Percentiles rank a stretch among this genome's conserved stretches.
Conservation (phyloP, 1,284 basidiomycete genomes). For the Crepidotus sp. region DNA sequence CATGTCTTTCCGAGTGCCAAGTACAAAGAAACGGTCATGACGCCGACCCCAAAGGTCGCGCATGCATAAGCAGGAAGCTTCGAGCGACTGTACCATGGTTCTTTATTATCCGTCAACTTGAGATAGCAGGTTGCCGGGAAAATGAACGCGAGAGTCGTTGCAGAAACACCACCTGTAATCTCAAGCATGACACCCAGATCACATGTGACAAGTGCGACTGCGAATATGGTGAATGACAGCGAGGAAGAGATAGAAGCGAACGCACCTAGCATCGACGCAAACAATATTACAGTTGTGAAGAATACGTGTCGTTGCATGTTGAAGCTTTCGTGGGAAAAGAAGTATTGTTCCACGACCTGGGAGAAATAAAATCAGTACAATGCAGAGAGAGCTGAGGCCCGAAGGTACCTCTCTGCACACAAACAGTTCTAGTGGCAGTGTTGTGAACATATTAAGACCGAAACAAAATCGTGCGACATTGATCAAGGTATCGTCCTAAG, state of each 20-base stretch:
- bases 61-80: constrained; percentile 74
- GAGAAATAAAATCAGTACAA: constrained; percentile 10
- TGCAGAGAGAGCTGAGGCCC: constrained; percentile 1
- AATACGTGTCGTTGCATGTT: constrained; percentile 79
- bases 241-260: constrained; percentile 13
- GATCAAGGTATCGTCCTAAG: constrained; percentile 72
- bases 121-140: constrained; percentile 86
- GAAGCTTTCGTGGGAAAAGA: constrained; percentile 81
- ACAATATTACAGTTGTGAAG: constrained; percentile 82
- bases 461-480: constrained; percentile 94
- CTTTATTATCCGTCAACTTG: constrained; percentile 52
- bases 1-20: constrained; percentile 71
- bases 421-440: constrained; percentile 86
- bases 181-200: constrained; percentile 97
- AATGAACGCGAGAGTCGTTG: constrained; percentile 91
- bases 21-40: constrained; percentile 72
- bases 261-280: constrained; percentile 76
- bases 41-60: constrained; percentile 65
- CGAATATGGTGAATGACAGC: background rate
- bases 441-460: constrained; percentile 98
- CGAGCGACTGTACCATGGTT: constrained; percentile 56
- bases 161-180: constrained; percentile 91
- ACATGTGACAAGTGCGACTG: constrained; percentile 88
- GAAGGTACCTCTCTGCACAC: constrained; percentile 81
- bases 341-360: constrained; percentile 87